Evolutionary conservation across 768 basidiomycete species (phyloP).

Genomic region (Boletus subparvulus): DNA sequence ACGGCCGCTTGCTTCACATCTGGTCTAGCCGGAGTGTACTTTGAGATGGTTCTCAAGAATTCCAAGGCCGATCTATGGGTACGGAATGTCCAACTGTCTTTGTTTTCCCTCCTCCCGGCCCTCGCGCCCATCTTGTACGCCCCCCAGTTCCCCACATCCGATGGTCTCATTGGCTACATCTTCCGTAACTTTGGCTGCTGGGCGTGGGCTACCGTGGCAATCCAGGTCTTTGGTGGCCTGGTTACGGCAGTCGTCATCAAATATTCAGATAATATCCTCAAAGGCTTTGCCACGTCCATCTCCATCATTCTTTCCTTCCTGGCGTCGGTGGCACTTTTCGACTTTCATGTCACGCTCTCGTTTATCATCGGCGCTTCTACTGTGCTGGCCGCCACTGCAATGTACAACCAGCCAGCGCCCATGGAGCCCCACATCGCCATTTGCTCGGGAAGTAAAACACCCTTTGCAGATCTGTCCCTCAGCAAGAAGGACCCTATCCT

Average conservation of each 20-base stretch:
- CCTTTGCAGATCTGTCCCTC: constrained; percentile 46
- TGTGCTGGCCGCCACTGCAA: constrained; percentile 87
- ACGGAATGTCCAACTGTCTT: constrained; percentile 83
- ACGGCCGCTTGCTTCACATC: constrained; percentile 86
- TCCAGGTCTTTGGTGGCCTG: constrained; percentile 91
- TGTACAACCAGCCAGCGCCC: constrained; percentile 80
- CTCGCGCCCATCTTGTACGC: constrained; percentile 73
- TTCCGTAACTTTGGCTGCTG: constrained; percentile 89
- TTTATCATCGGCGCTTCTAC: constrained; percentile 86
- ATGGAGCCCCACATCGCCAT: constrained; percentile 36
- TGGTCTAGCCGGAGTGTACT: constrained; percentile 89
- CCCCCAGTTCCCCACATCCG: constrained; percentile 40
- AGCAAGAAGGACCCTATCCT: constrained; percentile 56
- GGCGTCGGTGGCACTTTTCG: constrained; percentile 87
- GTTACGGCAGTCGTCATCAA: constrained; percentile 96
- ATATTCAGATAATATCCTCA: constrained; percentile 92
- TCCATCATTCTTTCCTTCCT: constrained; percentile 95
- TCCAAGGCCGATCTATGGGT: constrained; percentile 86
- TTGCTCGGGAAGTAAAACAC: constrained; percentile 35
- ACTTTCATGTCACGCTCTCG: constrained; percentile 81
- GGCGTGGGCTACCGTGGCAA: constrained; percentile 92
- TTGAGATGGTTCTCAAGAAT: constrained; percentile 89
- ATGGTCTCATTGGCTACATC: constrained; percentile 53
- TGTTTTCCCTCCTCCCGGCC: constrained; percentile 91
- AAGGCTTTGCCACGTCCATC: constrained; percentile 96